phyloP scores from a whole-genome alignment of 352 stramenopile species.

The Aphanomyces stellatus region DNA sequence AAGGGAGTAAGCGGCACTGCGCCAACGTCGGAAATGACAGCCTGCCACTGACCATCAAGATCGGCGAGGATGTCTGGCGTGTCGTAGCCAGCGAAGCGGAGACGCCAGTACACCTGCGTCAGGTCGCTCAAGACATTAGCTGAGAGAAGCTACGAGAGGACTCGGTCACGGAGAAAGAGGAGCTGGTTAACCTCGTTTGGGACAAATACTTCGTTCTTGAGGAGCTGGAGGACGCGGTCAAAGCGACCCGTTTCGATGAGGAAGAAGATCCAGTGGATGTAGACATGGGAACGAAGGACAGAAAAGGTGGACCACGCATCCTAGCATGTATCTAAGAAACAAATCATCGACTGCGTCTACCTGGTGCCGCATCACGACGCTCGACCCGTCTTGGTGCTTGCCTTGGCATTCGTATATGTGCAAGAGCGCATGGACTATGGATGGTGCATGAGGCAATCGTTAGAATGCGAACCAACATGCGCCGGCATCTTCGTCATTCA shows the following conservation, averaged over 20 bases:
- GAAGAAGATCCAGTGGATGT: conserved; percentile 77
- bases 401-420: conserved; percentile 64
- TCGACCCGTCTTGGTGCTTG: conserved; percentile 79
- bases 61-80: conserved; percentile 23
- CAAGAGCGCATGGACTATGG: conserved; percentile 66
- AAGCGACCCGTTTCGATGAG: conserved; percentile 75
- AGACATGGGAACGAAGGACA: conserved; percentile 58
- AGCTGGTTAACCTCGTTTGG: not conserved
- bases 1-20: conserved; percentile 2
- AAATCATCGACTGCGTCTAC: conserved; percentile 20
- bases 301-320: conserved; percentile 68
- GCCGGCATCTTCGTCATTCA: conserved; percentile 79
- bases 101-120: conserved; percentile 77
- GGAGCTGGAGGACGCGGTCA: conserved; percentile 71
- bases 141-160: conserved; percentile 41
- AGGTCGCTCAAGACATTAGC: conserved; percentile 52
- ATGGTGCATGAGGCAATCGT: not conserved
- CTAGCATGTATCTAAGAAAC: conserved; percentile 14
- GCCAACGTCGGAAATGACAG: not conserved
- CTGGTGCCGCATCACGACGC: conserved; percentile 72
- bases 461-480: conserved; percentile 53
- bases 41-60: conserved; percentile 7
- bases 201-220: conserved; percentile 59
- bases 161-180: too few species aligned
- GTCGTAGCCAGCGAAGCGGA: conserved; percentile 67